A percentile compares a stretch with the other conserved stretches of the same genome.
Evolutionary conservation across 2,329 filamentous ascomycete species (phyloP).

Genomic region (Pseudonectria foliicola): DNA sequence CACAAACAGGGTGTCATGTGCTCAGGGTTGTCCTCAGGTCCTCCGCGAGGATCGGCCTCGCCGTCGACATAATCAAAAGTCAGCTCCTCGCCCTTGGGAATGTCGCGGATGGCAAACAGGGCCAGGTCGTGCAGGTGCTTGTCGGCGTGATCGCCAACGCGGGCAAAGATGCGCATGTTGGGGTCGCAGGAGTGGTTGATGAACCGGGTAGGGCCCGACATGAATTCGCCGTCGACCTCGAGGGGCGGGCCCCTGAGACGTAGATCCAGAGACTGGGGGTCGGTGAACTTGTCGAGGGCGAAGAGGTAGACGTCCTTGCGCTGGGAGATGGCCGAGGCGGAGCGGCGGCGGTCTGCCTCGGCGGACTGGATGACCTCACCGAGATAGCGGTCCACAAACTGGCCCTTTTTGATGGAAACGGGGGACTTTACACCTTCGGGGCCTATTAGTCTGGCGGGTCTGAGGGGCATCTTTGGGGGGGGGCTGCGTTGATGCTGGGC

Average conservation of each 20-base stretch:
- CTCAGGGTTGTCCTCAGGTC: conserved; percentile 31
- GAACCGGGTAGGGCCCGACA: conserved; percentile 71
- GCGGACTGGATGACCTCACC: conserved; percentile 60
- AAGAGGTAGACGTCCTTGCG: conserved; percentile 77
- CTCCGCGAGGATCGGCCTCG: conserved; percentile 44
- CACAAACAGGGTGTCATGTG: conserved; percentile 57
- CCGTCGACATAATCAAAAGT: conserved; percentile 76
- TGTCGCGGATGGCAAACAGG: conserved; percentile 64
- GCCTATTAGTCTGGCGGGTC: background rate
- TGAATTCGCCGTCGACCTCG: conserved; percentile 65
- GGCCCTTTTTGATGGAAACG: conserved; percentile 58
- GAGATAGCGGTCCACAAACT: conserved; percentile 75
- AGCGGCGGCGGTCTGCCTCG: conserved; percentile 60
- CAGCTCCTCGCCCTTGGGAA: conserved; percentile 59
- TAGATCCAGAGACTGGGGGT: conserved; percentile 47
- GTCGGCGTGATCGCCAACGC: conserved; percentile 70
- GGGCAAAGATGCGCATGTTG: conserved; percentile 71
- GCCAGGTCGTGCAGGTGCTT: conserved; percentile 69
- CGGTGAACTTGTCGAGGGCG: conserved; percentile 71
- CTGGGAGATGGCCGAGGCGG: conserved; percentile 44
- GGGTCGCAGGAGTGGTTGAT: conserved; percentile 79
- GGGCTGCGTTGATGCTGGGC: too few relatives aligned
- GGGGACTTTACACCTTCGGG: conserved; percentile 54
- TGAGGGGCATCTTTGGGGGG: background rate
- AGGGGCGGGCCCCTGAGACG: conserved; percentile 49